These are phyloP conservation scores for Glarea lozoyensis DNA, from an alignment of 495 filamentous ascomycete species.

Conservation along the genomic window DNA sequence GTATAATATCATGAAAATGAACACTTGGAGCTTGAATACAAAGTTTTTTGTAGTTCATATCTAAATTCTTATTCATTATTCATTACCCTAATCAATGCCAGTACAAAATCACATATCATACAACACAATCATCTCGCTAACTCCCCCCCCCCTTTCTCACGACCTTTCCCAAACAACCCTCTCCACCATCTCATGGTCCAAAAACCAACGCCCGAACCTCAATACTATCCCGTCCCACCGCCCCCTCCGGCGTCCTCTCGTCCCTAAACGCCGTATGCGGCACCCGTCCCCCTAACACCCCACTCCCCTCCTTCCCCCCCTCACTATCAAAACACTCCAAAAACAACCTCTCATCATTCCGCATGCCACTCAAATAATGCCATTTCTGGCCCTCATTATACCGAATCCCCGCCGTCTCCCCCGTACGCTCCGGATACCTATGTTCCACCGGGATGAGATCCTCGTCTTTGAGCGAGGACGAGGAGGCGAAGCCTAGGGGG, in stretches of 20 bases:
- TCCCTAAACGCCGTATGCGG: slow-evolving; percentile 80
- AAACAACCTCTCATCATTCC: slow-evolving; percentile 61
- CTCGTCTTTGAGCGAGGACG: slow-evolving; percentile 43
- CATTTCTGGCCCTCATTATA: slow-evolving; percentile 53
- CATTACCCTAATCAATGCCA: too few relatives aligned
- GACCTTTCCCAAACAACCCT: neutral
- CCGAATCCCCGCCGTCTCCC: slow-evolving; percentile 68
- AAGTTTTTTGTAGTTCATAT: too few relatives aligned
- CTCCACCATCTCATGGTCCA: slow-evolving; percentile 34
- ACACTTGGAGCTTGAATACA: too few relatives aligned
- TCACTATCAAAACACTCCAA: slow-evolving; percentile 77
- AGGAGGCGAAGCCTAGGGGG: slow-evolving; percentile 66
- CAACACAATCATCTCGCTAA: too few relatives aligned
- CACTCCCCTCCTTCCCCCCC: slow-evolving; percentile 32
- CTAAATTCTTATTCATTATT: too few relatives aligned
- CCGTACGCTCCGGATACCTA: slow-evolving; percentile 61
- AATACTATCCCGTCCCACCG: slow-evolving; percentile 66
- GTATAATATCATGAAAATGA: too few relatives aligned
- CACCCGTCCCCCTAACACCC: slow-evolving; percentile 52
- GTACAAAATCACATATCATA: too few relatives aligned
- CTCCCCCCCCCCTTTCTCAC: too few relatives aligned
- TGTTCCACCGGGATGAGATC: slow-evolving; percentile 69
- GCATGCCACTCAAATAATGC: slow-evolving; percentile 76
- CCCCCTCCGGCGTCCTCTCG: slow-evolving; percentile 52
- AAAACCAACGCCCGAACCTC: slow-evolving; percentile 81